These are phyloP conservation scores for Fusarium clavum DNA, from an alignment of 2,329 filamentous ascomycete species.

Conservation along the genomic window DNA sequence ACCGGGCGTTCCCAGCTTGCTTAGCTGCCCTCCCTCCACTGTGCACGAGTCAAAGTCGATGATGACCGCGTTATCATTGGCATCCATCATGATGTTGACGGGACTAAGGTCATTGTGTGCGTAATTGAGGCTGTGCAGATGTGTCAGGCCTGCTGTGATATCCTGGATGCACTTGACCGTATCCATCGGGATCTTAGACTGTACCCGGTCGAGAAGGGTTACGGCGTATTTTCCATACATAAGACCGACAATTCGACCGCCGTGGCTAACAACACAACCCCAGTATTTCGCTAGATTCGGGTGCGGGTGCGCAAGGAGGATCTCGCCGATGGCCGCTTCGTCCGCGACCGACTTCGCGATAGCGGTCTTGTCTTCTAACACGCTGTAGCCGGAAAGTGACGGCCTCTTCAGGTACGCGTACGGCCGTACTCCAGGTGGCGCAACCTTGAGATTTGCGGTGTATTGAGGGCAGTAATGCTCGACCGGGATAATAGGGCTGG, in stretches of 20 bases:
- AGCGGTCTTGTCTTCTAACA: not conserved
- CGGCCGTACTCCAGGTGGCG: too few species aligned
- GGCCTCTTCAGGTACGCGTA: not conserved
- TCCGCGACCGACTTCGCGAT: not conserved
- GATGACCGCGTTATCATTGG: not conserved
- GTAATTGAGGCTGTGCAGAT: not conserved
- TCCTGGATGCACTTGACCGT: not conserved
- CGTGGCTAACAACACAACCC: not conserved
- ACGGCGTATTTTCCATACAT: not conserved
- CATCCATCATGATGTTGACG: not conserved
- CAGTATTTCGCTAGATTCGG: not conserved
- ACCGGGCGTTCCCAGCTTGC: not conserved
- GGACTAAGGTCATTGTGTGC: not conserved
- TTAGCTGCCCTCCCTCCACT: not conserved
- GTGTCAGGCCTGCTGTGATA: not conserved
- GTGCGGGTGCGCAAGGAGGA: not conserved
- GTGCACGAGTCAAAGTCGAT: not conserved
- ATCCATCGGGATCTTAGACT: fast-evolving
- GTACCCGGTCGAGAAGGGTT: fast-evolving
- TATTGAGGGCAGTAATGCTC: not conserved
- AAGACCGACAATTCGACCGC: not conserved
- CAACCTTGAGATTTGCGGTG: too few species aligned
- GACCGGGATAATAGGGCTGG: not conserved
- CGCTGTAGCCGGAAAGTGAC: not conserved
- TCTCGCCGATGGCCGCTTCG: not conserved